A percentile compares a stretch with the other conserved stretches of the same genome.
These are phyloP conservation scores for Omphalea diandra DNA, from an alignment of 441 rosid genomes.

Conservation along the genomic window DNA sequence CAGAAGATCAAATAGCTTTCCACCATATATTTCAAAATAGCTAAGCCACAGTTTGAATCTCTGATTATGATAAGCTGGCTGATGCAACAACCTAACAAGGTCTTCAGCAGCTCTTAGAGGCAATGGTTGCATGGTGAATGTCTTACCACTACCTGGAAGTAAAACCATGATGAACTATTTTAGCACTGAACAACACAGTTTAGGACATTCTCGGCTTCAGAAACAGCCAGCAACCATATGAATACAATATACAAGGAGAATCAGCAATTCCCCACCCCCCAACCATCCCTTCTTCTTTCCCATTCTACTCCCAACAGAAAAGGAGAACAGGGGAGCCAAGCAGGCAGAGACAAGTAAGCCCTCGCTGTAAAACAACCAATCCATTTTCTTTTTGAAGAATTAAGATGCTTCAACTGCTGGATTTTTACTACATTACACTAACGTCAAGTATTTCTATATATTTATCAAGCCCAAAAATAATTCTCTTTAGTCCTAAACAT, in stretches of 20 bases:
- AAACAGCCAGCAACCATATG: conserved; percentile 9
- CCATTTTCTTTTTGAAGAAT: too few relatives aligned
- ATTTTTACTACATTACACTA: too few relatives aligned
- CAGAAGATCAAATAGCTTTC: conserved; percentile 94
- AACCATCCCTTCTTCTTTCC: neutral
- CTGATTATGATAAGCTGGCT: conserved; percentile 84
- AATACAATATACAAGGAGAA: too few relatives aligned
- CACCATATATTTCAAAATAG: conserved; percentile 97
- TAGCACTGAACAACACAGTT: neutral
- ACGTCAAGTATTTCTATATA: too few relatives aligned
- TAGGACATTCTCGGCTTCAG: conserved; percentile 6
- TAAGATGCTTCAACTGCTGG: too few relatives aligned
- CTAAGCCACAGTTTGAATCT: conserved; percentile 95
- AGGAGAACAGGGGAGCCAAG: neutral
- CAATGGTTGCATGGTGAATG: conserved; percentile 97
- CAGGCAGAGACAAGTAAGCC: neutral
- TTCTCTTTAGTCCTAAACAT: neutral
- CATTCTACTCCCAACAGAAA: neutral
- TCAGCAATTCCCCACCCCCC: neutral
- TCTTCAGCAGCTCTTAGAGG: conserved; percentile 91
- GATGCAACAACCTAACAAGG: conserved; percentile 82
- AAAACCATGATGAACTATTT: conserved; percentile 23
- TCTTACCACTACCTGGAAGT: conserved; percentile 95
- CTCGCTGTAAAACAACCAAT: too few relatives aligned
- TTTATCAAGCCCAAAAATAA: neutral